phyloP scores from a whole-genome alignment of 306 rosid species.

The Fragaria ananassa region DNA sequence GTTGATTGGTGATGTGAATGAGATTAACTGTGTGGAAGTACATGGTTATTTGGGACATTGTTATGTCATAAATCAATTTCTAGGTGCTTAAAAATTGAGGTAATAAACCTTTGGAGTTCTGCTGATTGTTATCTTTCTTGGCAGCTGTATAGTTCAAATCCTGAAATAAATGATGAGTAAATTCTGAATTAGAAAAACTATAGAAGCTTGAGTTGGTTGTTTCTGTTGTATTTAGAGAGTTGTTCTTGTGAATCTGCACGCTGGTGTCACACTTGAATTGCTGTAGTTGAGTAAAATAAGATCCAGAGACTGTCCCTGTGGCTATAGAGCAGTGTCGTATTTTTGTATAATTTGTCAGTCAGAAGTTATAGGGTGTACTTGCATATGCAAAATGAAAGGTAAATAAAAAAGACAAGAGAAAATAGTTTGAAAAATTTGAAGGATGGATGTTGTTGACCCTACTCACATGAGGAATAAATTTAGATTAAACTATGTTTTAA shows the following conservation, averaged over 20 bases:
- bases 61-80: no score
- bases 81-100: background rate
- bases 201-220: background rate
- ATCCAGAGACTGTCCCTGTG: background rate
- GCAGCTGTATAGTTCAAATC: background rate
- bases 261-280: background rate
- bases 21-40: background rate
- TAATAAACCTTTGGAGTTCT: background rate
- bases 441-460: background rate
- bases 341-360: background rate
- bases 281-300: background rate
- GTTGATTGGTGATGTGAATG: background rate
- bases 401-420: background rate
- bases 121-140: background rate
- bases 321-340: background rate
- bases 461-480: background rate
- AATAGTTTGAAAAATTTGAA: background rate
- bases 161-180: background rate
- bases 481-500: background rate
- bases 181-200: background rate
- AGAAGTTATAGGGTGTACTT: background rate
- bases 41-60: background rate
- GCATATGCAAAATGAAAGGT: background rate
- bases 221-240: background rate
- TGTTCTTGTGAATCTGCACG: background rate